Conservation (phyloP, 2,329 filamentous ascomycete genomes). For the Paramyrothecium sp. region DNA sequence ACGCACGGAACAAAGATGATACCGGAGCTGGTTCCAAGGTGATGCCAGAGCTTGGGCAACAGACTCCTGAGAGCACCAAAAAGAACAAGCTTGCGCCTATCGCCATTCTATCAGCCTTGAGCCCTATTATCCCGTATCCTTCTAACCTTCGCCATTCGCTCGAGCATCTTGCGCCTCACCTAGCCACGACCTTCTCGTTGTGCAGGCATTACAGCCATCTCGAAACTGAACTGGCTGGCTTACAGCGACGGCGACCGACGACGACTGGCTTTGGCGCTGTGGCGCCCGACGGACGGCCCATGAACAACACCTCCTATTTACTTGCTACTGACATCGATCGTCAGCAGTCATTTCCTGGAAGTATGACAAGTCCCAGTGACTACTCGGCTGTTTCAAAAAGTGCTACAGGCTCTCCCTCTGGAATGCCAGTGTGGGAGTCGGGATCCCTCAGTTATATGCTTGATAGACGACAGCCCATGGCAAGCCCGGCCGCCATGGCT, state of each 20-base stretch:
- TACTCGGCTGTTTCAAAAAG: constrained; percentile 76
- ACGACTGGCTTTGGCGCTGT: constrained; percentile 68
- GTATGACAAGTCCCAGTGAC: constrained; percentile 85
- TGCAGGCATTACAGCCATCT: constrained; percentile 84
- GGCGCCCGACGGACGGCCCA: constrained; percentile 50
- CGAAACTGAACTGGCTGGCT: constrained; percentile 69
- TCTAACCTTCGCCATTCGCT: constrained; percentile 79
- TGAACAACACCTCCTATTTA: constrained; percentile 41
- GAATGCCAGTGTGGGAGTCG: constrained; percentile 70
- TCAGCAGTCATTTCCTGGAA: constrained; percentile 53
- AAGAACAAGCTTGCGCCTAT: constrained; percentile 69
- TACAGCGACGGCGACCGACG: constrained; percentile 68
- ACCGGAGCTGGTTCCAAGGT: constrained; percentile 11
- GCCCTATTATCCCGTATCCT: constrained; percentile 85
- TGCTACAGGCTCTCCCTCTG: constrained; percentile 67
- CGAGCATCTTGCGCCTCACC: constrained; percentile 80
- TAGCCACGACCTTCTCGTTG: constrained; percentile 87
- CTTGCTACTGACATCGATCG: constrained; percentile 38
- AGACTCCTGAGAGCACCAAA: constrained; percentile 26
- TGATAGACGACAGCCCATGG: constrained; percentile 49
- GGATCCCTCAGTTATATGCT: constrained; percentile 45
- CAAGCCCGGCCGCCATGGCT: constrained; percentile 48
- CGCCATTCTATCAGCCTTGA: constrained; percentile 86
- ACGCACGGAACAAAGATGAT: constrained; percentile 25
- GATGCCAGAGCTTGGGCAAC: constrained; percentile 15